phyloP scores from a whole-genome alignment of 352 stramenopile genomes.

The Chrysophaeum taylorii region DNA sequence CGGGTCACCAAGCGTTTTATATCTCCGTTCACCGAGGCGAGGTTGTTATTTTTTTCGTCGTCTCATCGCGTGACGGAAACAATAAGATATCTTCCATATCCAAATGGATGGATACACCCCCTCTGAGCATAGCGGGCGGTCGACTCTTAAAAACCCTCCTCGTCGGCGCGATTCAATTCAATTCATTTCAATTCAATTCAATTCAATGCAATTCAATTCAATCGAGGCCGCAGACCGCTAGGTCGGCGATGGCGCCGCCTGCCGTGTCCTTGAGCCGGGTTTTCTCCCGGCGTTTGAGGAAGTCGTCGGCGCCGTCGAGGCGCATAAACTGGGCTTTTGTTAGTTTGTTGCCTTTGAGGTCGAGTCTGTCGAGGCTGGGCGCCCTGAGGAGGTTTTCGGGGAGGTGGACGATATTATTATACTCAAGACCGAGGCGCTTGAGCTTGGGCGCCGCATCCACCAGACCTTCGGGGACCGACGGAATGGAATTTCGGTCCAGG shows the following conservation, averaged over 20 bases:
- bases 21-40: too few species aligned
- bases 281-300: neutral
- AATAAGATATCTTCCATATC: too few species aligned
- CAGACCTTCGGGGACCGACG: neutral
- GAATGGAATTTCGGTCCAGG: neutral
- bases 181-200: too few species aligned
- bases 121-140: too few species aligned
- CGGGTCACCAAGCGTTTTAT: too few species aligned
- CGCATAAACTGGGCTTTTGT: neutral
- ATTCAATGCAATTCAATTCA: too few species aligned
- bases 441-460: neutral
- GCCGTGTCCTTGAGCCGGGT: neutral
- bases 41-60: too few species aligned
- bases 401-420: neutral
- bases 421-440: neutral
- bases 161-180: too few species aligned
- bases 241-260: neutral
- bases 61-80: too few species aligned
- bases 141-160: too few species aligned
- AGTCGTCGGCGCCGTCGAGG: neutral
- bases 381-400: neutral
- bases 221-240: slow-evolving; percentile 3
- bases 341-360: slow-evolving; percentile 1
- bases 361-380: neutral
- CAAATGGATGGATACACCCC: too few species aligned